Evolutionary conservation across 352 stramenopile species (phyloP), one percentile per base, ranked within the genome.

Genomic region (Blastocystis sp.): DNA sequence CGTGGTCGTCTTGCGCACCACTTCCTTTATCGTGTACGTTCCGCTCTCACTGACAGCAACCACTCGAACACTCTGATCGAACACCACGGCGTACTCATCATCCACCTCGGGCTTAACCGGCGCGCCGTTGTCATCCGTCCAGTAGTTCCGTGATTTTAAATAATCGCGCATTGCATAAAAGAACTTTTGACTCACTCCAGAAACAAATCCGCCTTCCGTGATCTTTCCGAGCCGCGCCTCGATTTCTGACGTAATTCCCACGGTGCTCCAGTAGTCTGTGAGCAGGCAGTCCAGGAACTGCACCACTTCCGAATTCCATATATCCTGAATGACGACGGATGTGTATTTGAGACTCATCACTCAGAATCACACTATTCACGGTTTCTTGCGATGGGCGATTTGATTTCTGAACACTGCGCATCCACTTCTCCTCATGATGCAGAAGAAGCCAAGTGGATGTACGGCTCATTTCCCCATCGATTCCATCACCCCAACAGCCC

Each of bases 151-250:
- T 53, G 66, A 53, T 23, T 60, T n/a, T 10, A 77, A 43, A 53
- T 77, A 77, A 34, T 77, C 41, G n/a, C 34, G 21, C 66, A 77
- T 77, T 19, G 19, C 66, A 23, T 60, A 77, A 56, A 77, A 77
- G 40, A 53, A 77, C 34, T 77, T 77, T 41, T 53, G 5, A 56
- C 45, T 77, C 19, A 77, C 66, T 9, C 66, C 66, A 61, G 66
- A 60, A 0, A 56, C 66, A 77, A 77, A 77, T 48, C 66, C 66
- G 34, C 19, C 34, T 10, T 77, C 66, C n/a, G 19, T 28, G 38
- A 77, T 21, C 52, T 59, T 77, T 21, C 66, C 66, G 11, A 77
- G 34, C 9, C 66, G 66, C 38, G 41, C n/a, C 60, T 77, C 66
- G 11, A 77, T 53, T 41, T 77, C 66, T 9, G 66, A 41, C 23